phyloP scores from a whole-genome alignment of 768 basidiomycete species.

The Podaxis sp. region DNA sequence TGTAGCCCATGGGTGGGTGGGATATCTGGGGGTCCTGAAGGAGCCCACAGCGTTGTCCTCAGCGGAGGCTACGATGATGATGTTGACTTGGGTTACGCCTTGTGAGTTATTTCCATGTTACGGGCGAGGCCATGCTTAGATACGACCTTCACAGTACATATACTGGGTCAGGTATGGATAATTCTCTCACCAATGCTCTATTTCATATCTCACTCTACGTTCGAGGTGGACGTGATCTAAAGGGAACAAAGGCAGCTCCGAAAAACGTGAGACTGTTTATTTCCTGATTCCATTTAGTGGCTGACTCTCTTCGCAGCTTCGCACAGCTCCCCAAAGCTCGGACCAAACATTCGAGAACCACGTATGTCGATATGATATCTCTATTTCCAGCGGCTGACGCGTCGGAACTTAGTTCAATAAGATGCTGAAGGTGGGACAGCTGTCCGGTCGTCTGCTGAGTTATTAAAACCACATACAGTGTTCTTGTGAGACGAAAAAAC shows the following conservation, averaged over 20 bases:
- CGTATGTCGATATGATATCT: slow-evolving; percentile 25
- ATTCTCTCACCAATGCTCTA: background rate
- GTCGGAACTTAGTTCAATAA: slow-evolving; percentile 51
- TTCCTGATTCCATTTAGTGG: background rate
- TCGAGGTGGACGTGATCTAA: slow-evolving; percentile 80
- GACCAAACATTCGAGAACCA: slow-evolving; percentile 79
- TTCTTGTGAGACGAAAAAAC: slow-evolving; percentile 78
- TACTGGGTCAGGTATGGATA: slow-evolving; percentile 66
- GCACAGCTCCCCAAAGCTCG: slow-evolving; percentile 84
- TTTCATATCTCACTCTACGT: slow-evolving; percentile 2
- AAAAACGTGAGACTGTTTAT: slow-evolving; percentile 64
- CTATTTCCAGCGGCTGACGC: background rate
- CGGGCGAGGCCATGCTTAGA: background rate
- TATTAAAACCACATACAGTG: slow-evolving; percentile 36
- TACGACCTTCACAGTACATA: slow-evolving; percentile 54
- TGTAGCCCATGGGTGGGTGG: slow-evolving; percentile 81
- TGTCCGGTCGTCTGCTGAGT: background rate
- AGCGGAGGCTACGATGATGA: slow-evolving; percentile 91
- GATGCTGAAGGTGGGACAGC: slow-evolving; percentile 53
- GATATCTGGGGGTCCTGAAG: slow-evolving; percentile 62
- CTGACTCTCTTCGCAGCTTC: slow-evolving; percentile 49
- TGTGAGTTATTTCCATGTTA: slow-evolving; percentile 49
- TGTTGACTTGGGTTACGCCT: slow-evolving; percentile 76
- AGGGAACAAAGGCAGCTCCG: slow-evolving; percentile 75
- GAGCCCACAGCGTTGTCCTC: slow-evolving; percentile 83